These are phyloP conservation scores for Hypoxylon sp. DNA, from an alignment of 2,329 filamentous ascomycete species.

Conservation along the genomic window DNA sequence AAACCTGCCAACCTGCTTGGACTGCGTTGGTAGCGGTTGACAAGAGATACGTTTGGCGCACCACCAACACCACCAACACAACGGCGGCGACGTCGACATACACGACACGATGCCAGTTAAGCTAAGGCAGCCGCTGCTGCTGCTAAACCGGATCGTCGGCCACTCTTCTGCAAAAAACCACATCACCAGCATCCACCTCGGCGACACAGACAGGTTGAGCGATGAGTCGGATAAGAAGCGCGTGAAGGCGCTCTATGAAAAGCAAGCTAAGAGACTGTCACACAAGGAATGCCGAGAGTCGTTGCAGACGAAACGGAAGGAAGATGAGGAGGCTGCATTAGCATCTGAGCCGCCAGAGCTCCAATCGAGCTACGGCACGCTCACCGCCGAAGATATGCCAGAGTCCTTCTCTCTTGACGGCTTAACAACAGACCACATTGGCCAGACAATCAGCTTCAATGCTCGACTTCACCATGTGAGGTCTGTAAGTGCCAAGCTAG, in stretches of 20 bases:
- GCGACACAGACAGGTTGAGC: conserved; percentile 48
- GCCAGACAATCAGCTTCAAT: conserved; percentile 70
- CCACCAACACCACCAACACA: not conserved
- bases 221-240: conserved; percentile 45
- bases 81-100: not conserved
- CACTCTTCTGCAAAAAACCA: conserved; percentile 51
- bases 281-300: conserved; percentile 47
- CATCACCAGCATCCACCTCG: conserved; percentile 49
- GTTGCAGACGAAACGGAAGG: conserved; percentile 45
- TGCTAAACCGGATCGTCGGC: conserved; percentile 50
- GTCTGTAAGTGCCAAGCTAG: conserved; percentile 80
- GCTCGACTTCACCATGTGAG: conserved; percentile 81
- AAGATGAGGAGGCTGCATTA: conserved; percentile 46
- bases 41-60: not conserved
- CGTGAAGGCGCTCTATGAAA: conserved; percentile 45
- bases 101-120: conserved; percentile 44
- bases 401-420: conserved; percentile 46
- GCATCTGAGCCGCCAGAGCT: conserved; percentile 41
- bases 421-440: conserved; percentile 56
- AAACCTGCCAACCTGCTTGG: not conserved
- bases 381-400: conserved; percentile 52
- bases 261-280: conserved; percentile 46
- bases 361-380: conserved; percentile 41
- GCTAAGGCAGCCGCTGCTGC: conserved; percentile 49
- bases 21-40: not conserved